Conservation (phyloP, 108 stramenopile genomes). For the Seminavis robusta region DNA sequence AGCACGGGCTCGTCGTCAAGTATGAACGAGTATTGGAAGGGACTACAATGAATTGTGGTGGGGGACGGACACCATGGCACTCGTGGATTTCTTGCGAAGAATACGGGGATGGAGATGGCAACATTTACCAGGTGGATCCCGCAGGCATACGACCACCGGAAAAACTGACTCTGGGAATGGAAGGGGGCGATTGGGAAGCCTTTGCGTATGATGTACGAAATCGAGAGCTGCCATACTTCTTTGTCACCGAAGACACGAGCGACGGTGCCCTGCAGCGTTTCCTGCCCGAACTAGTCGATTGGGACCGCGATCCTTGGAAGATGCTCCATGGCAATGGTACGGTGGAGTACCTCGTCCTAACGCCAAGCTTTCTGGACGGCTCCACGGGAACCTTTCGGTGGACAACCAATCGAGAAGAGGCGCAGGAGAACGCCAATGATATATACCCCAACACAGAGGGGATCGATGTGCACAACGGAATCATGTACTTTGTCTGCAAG, state of each 20-base stretch:
- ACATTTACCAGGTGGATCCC: slow-evolving; percentile 27
- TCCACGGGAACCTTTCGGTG: slow-evolving; percentile 12
- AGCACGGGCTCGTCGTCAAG: slow-evolving; percentile 24
- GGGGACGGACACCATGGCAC: slow-evolving; percentile 51
- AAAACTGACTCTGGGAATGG: slow-evolving; percentile 33
- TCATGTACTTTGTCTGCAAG: slow-evolving; percentile 31
- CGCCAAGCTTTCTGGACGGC: not conserved
- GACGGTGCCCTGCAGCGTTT: slow-evolving; percentile 45
- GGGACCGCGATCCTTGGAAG: slow-evolving; percentile 17
- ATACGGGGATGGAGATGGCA: too few species aligned
- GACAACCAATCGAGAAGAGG: slow-evolving; percentile 4
- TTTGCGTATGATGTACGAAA: slow-evolving; percentile 31
- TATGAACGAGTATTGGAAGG: slow-evolving; percentile 25
- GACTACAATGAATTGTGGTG: slow-evolving; percentile 50
- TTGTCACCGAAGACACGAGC: slow-evolving; percentile 49
- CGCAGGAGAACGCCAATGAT: slow-evolving; percentile 7
- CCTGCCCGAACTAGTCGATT: slow-evolving; percentile 17
- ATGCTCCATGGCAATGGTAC: slow-evolving; percentile 14
- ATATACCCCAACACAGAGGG: slow-evolving; percentile 31
- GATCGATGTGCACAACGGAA: slow-evolving; percentile 20
- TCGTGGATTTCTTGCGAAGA: slow-evolving; percentile 56
- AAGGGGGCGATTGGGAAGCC: slow-evolving; percentile 32
- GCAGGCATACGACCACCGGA: slow-evolving; percentile 31
- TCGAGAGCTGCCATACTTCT: slow-evolving; percentile 22
- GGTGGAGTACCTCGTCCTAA: slow-evolving; percentile 18